phyloP scores from a whole-genome alignment of 495 filamentous ascomycete genomes.

The Annulohypoxylon stygium region DNA sequence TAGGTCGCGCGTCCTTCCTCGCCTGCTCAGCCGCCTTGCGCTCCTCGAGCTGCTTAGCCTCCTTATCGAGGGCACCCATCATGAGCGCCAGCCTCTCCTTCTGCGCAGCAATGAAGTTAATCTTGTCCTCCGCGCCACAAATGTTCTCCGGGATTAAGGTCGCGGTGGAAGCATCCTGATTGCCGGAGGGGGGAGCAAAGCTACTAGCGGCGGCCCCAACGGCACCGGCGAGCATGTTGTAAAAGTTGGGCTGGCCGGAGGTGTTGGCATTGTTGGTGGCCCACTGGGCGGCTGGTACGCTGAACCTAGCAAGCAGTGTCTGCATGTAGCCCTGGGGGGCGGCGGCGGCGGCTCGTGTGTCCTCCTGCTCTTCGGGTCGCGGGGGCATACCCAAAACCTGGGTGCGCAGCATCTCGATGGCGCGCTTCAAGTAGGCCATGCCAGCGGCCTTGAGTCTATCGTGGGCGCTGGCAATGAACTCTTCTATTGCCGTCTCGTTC shows the following conservation, averaged over 20 bases:
- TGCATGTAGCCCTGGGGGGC: slow-evolving; percentile 78
- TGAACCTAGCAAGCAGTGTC: slow-evolving; percentile 85
- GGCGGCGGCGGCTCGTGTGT: slow-evolving; percentile 54
- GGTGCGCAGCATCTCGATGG: slow-evolving; percentile 79
- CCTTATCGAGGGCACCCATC: slow-evolving; percentile 78
- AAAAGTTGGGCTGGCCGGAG: slow-evolving; percentile 72
- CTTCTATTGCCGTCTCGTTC: slow-evolving; percentile 91
- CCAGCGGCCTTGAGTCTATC: slow-evolving; percentile 84
- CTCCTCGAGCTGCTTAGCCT: slow-evolving; percentile 67
- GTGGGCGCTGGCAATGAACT: slow-evolving; percentile 84
- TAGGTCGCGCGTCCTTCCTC: slow-evolving; percentile 34
- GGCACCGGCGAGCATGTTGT: slow-evolving; percentile 79
- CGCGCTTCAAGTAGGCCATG: slow-evolving; percentile 82
- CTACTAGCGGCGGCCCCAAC: slow-evolving; percentile 56
- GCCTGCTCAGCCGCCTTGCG: slow-evolving; percentile 46
- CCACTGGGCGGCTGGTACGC: slow-evolving; percentile 73
- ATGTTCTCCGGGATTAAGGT: slow-evolving; percentile 77
- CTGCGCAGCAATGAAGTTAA: slow-evolving; percentile 77
- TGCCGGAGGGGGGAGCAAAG: slow-evolving; percentile 16
- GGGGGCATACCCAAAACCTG: slow-evolving; percentile 78
- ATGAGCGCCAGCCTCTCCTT: slow-evolving; percentile 77
- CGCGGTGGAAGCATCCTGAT: slow-evolving; percentile 66
- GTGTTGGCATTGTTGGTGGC: slow-evolving; percentile 54
- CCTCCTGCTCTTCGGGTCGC: slow-evolving; percentile 54
- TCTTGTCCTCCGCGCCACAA: slow-evolving; percentile 71